Conservation (phyloP, 225 moss, liverwort and hornwort genomes). For the Polytrichum formosum region DNA sequence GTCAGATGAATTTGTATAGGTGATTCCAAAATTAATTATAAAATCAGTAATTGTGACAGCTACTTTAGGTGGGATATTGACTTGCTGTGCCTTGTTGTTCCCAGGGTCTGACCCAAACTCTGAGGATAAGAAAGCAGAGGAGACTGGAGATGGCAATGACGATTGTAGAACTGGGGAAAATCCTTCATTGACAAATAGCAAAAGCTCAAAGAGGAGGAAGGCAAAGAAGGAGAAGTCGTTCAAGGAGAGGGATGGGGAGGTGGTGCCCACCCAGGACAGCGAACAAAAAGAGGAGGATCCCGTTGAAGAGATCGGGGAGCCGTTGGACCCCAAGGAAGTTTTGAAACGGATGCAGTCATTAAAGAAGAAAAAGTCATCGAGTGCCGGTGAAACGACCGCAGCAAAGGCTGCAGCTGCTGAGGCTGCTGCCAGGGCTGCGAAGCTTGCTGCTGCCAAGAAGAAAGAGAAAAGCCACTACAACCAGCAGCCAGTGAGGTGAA, state of each 20-base stretch:
- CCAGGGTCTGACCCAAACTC: slow-evolving; percentile 36
- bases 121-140: slow-evolving; percentile 17
- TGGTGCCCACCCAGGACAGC: background rate
- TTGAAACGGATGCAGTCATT: slow-evolving; percentile 7
- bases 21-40: background rate
- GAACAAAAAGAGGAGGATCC: slow-evolving; percentile 8
- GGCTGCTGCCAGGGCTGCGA: slow-evolving; percentile 58
- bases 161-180: slow-evolving; percentile 1
- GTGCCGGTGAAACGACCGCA: background rate
- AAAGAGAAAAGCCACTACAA: slow-evolving; percentile 21
- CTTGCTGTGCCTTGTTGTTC: slow-evolving; percentile 7
- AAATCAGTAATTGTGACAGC: too few species aligned
- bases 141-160: slow-evolving; percentile 1
- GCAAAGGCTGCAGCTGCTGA: slow-evolving; percentile 61
- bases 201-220: slow-evolving; percentile 16
- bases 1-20: too few species aligned
- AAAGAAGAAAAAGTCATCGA: slow-evolving; percentile 28
- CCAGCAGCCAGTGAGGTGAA: slow-evolving; percentile 25
- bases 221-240: slow-evolving; percentile 20
- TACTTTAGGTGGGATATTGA: slow-evolving; percentile 1
- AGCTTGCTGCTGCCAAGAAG: slow-evolving; percentile 43
- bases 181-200: slow-evolving; percentile 11
- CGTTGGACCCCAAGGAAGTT: slow-evolving; percentile 14
- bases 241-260: slow-evolving; percentile 16
- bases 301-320: slow-evolving; percentile 2